These are phyloP conservation scores for Mucor ambiguus DNA, from an alignment of 371 early-diverging fungal species.

Conservation along the genomic window DNA sequence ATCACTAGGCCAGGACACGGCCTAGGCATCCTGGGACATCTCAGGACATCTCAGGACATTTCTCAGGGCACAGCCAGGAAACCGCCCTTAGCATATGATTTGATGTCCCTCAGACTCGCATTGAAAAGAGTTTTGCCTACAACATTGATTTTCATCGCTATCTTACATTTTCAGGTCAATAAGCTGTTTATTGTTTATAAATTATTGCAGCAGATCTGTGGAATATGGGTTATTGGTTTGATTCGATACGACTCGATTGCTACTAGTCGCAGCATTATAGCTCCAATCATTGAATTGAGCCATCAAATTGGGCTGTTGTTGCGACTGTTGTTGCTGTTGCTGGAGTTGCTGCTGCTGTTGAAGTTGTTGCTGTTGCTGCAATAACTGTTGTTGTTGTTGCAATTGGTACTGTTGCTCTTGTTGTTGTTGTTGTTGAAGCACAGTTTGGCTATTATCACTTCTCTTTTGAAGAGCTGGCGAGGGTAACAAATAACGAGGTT, in stretches of 20 bases:
- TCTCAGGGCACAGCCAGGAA: too few species aligned
- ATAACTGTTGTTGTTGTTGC: slow-evolving; percentile 9
- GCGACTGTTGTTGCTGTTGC: slow-evolving; percentile 21
- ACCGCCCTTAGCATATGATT: too few species aligned
- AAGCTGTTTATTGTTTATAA: not conserved
- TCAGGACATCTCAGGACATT: too few species aligned
- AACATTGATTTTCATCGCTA: too few species aligned
- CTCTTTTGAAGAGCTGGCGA: slow-evolving; percentile 48
- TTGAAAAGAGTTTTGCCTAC: too few species aligned
- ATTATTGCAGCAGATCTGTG: slow-evolving; percentile 43
- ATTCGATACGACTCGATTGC: slow-evolving; percentile 23
- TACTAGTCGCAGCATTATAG: slow-evolving; percentile 32
- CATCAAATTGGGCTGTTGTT: slow-evolving; percentile 23
- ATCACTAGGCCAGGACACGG: not conserved
- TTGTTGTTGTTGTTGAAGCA: slow-evolving; percentile 7
- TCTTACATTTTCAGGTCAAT: too few species aligned
- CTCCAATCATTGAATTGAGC: slow-evolving; percentile 34
- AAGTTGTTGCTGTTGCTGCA: slow-evolving; percentile 1
- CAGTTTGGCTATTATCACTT: slow-evolving; percentile 17
- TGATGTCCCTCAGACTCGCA: too few species aligned
- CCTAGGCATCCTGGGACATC: too few species aligned
- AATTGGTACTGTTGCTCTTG: slow-evolving; percentile 14
- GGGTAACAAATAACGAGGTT: slow-evolving; percentile 61
- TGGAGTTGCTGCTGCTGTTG: slow-evolving; percentile 3
- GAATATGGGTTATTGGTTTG: slow-evolving; percentile 52